phyloP scores from a whole-genome alignment of 768 basidiomycete species.

The Coprinellus aureogranulatus region DNA sequence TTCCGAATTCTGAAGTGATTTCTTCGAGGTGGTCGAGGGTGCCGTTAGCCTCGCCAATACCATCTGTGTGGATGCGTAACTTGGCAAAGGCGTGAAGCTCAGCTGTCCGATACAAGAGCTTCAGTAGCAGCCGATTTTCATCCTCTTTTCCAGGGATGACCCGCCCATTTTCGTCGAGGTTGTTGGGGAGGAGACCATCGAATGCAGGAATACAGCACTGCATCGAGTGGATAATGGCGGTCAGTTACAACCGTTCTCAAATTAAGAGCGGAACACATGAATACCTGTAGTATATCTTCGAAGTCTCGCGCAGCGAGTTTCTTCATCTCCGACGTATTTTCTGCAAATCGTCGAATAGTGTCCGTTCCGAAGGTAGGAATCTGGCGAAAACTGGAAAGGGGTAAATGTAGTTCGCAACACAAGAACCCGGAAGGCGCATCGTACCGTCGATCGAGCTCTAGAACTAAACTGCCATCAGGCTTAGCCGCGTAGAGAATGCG shows the following conservation, averaged over 20 bases:
- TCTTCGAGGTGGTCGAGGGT: background rate
- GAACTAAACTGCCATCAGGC: constrained; percentile 16
- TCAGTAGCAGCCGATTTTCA: background rate
- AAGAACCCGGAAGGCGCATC: constrained; percentile 33
- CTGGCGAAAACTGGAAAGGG: constrained; percentile 23
- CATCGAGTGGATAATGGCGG: background rate
- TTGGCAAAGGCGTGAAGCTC: constrained; percentile 4
- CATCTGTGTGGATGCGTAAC: too few species aligned
- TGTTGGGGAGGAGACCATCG: background rate
- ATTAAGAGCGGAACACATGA: background rate
- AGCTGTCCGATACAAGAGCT: background rate
- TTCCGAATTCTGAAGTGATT: background rate
- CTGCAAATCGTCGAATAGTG: constrained; percentile 28
- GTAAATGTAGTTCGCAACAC: constrained; percentile 31
- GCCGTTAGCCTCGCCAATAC: background rate
- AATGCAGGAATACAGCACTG: background rate
- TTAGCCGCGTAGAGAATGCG: constrained; percentile 31
- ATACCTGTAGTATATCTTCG: constrained; percentile 38
- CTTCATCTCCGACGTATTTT: constrained; percentile 29
- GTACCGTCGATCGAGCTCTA: constrained; percentile 24
- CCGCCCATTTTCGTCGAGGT: too few species aligned
- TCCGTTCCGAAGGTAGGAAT: constrained; percentile 23
- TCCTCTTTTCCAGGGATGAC: too few species aligned
- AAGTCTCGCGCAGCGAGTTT: constrained; percentile 34
- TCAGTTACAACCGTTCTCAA: background rate